phyloP scores from a whole-genome alignment of 1,139 yeast species.

The Yamadazyma aaseri region DNA sequence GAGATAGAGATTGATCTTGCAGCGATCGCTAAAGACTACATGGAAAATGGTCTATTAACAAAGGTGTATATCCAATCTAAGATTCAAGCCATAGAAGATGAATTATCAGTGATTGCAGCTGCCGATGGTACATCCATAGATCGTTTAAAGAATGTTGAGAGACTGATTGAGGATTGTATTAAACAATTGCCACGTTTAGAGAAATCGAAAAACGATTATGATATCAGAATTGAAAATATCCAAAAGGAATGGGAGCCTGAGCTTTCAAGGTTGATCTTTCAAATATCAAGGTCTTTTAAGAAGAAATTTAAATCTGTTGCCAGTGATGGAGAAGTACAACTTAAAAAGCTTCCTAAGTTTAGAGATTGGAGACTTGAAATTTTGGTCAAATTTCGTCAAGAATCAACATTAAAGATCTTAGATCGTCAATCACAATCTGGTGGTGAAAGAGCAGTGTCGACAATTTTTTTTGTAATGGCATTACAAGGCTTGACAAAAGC shows the following conservation, averaged over 20 bases:
- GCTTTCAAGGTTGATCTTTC: slow-evolving; percentile 46
- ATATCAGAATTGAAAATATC: slow-evolving; percentile 38
- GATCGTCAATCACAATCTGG: slow-evolving; percentile 94
- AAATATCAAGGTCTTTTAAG: slow-evolving; percentile 63
- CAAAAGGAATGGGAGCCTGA: slow-evolving; percentile 57
- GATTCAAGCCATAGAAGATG: slow-evolving; percentile 38
- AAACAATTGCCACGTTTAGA: slow-evolving; percentile 34
- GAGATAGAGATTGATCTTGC: slow-evolving; percentile 45
- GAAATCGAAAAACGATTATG: slow-evolving; percentile 22
- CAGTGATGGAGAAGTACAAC: slow-evolving; percentile 75
- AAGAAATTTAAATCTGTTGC: slow-evolving; percentile 72
- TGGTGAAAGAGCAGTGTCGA: slow-evolving; percentile 95
- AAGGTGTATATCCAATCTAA: slow-evolving; percentile 32
- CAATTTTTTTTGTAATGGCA: slow-evolving; percentile 86
- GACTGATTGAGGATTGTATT: slow-evolving; percentile 30
- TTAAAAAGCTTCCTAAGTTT: slow-evolving; percentile 54
- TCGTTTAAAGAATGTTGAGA: slow-evolving; percentile 28
- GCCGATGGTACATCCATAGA: slow-evolving; percentile 41
- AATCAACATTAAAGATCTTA: slow-evolving; percentile 63
- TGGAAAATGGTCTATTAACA: slow-evolving; percentile 40
- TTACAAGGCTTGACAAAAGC: slow-evolving; percentile 88
- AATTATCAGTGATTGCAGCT: slow-evolving; percentile 35
- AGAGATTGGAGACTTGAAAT: slow-evolving; percentile 84
- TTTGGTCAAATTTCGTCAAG: slow-evolving; percentile 80
- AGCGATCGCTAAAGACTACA: slow-evolving; percentile 44